A percentile compares a stretch with the other conserved stretches of the same genome.
Conservation (phyloP, 495 filamentous ascomycete genomes). For the Melanomma pulvis-pyrius region DNA sequence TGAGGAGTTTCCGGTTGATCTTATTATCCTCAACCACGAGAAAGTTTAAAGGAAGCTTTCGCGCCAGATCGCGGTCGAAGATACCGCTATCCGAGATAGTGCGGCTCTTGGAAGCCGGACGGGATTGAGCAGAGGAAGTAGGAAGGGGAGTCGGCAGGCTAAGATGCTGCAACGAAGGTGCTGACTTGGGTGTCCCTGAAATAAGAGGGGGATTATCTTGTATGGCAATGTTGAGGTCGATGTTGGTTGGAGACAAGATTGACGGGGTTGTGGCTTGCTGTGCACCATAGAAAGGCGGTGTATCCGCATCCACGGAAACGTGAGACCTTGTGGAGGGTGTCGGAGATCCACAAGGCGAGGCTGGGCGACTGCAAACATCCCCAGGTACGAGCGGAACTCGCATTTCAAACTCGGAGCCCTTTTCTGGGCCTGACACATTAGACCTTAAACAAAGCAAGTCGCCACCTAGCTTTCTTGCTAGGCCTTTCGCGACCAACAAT, state of each 20-base stretch:
- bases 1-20: slow-evolving; percentile 74
- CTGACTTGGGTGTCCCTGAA: background rate
- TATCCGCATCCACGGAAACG: slow-evolving; percentile 18
- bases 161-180: slow-evolving; percentile 19
- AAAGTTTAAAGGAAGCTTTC: slow-evolving; percentile 66
- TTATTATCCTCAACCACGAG: slow-evolving; percentile 80
- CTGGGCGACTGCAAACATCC: slow-evolving; percentile 42
- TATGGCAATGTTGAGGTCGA: background rate
- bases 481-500: slow-evolving; percentile 74
- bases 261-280: slow-evolving; percentile 12
- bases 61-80: slow-evolving; percentile 54
- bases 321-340: slow-evolving; percentile 37
- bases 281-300: slow-evolving; percentile 5
- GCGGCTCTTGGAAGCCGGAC: slow-evolving; percentile 17
- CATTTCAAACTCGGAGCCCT: slow-evolving; percentile 76
- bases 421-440: slow-evolving; percentile 65
- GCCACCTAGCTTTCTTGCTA: slow-evolving; percentile 74
- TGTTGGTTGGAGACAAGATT: slow-evolving; percentile 4
- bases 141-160: slow-evolving; percentile 29
- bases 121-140: slow-evolving; percentile 15
- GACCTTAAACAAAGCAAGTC: slow-evolving; percentile 71
- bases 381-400: slow-evolving; percentile 63
- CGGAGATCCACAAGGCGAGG: slow-evolving; percentile 44
- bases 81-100: slow-evolving; percentile 8
- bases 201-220: background rate